Evolutionary conservation across 208 protist species (phyloP).

Genomic region (Entamoeba histolytica): DNA sequence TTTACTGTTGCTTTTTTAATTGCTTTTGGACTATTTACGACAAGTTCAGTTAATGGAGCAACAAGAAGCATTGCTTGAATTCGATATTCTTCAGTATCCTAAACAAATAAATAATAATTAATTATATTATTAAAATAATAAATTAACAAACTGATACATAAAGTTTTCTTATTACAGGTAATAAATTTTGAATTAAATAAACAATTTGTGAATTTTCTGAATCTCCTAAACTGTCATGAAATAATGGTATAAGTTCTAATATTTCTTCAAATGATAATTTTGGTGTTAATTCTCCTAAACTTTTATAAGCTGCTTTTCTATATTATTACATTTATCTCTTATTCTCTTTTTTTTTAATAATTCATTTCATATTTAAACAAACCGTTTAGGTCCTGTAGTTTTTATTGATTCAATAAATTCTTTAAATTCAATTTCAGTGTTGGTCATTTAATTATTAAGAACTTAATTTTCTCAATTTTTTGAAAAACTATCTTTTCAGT

Average conservation of each 20-base stretch:
- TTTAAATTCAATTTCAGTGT: neutral
- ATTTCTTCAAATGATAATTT: neutral
- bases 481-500: too few relatives aligned
- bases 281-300: neutral
- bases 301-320: neutral
- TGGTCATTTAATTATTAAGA: neutral
- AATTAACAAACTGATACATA: neutral
- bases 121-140: too few relatives aligned
- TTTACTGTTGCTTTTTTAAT: neutral
- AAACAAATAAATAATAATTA: too few relatives aligned
- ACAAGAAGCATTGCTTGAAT: neutral
- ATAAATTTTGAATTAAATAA: neutral
- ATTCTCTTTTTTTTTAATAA: too few relatives aligned
- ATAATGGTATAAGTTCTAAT: neutral
- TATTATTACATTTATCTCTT: neutral
- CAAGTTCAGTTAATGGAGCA: neutral
- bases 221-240: neutral
- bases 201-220: neutral
- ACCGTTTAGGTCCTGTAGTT: neutral
- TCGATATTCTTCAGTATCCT: neutral
- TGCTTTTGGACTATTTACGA: neutral
- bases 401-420: neutral
- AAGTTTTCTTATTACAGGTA: neutral
- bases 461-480: neutral
- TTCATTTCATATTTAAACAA: neutral